These are phyloP conservation scores for Rhodomyrtus psidioides DNA, from an alignment of 441 rosid genomes.

Conservation along the genomic window DNA sequence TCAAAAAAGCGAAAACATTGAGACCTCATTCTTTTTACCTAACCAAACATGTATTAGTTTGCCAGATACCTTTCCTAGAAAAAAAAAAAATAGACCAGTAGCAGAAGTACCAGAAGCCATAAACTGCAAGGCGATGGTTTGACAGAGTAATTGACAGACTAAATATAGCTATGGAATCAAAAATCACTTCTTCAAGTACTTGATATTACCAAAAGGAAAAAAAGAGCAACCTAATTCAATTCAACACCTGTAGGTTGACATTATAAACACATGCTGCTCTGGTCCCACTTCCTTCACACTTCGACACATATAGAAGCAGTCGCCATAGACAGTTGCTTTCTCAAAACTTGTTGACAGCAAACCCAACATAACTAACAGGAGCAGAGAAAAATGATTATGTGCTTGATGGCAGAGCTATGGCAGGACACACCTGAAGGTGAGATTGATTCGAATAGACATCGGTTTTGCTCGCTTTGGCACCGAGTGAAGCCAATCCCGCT, in stretches of 20 bases:
- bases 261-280: not conserved
- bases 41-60: not conserved
- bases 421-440: conserved; percentile 55
- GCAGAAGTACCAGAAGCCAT: not conserved
- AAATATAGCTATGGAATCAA: not conserved
- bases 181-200: not conserved
- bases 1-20: not conserved
- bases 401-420: not conserved
- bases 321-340: not conserved
- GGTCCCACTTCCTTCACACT: not conserved
- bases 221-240: not conserved
- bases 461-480: conserved; percentile 71
- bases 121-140: not conserved
- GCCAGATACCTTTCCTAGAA: not conserved
- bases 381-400: not conserved
- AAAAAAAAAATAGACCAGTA: not conserved
- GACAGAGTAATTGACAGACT: not conserved
- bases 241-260: not conserved
- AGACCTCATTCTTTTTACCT: not conserved
- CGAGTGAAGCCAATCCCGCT: conserved; percentile 83
- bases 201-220: not conserved
- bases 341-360: not conserved
- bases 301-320: not conserved
- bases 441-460: conserved; percentile 57
- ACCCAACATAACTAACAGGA: not conserved